A percentile compares a stretch with the other conserved stretches of the same genome.
Evolutionary conservation across 768 basidiomycete species (phyloP).

Genomic region (Russula emetica): DNA sequence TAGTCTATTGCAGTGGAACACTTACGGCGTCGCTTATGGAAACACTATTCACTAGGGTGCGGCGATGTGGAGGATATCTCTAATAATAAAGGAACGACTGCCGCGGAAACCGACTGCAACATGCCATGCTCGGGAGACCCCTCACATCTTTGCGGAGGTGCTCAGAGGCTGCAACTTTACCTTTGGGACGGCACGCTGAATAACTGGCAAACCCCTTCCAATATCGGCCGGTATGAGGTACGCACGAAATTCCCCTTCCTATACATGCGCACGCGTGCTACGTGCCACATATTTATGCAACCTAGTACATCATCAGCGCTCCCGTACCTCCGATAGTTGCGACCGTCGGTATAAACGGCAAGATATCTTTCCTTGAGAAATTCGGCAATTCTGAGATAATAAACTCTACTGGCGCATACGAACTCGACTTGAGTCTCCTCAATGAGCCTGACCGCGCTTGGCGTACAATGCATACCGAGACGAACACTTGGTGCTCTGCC

Average conservation of each 20-base stretch:
- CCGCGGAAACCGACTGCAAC: constrained; percentile 40
- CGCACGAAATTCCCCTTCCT: constrained; percentile 26
- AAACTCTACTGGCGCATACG: constrained; percentile 76
- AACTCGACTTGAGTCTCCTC: constrained; percentile 61
- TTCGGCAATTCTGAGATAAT: constrained; percentile 53
- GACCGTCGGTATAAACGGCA: constrained; percentile 76
- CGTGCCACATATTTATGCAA: neutral
- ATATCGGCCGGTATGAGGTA: constrained; percentile 69
- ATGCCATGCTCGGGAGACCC: constrained; percentile 67
- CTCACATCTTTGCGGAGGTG: constrained; percentile 61
- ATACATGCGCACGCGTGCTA: neutral
- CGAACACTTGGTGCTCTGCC: constrained; percentile 77
- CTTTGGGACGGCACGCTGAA: constrained; percentile 40
- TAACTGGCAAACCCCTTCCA: constrained; percentile 59
- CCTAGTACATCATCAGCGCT: constrained; percentile 48
- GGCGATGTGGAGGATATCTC: constrained; percentile 59
- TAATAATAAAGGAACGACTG: constrained; percentile 33
- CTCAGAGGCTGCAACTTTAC: constrained; percentile 43
- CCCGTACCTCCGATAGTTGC: constrained; percentile 69
- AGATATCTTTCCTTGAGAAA: constrained; percentile 78
- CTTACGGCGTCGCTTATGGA: constrained; percentile 1
- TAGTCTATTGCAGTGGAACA: constrained; percentile 16
- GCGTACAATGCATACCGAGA: constrained; percentile 71
- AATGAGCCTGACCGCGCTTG: constrained; percentile 47
- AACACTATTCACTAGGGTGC: constrained; percentile 46